Base-by-base conservation (phyloP, 441 rosid genomes). In the Francoa sonchifolia region DNA sequence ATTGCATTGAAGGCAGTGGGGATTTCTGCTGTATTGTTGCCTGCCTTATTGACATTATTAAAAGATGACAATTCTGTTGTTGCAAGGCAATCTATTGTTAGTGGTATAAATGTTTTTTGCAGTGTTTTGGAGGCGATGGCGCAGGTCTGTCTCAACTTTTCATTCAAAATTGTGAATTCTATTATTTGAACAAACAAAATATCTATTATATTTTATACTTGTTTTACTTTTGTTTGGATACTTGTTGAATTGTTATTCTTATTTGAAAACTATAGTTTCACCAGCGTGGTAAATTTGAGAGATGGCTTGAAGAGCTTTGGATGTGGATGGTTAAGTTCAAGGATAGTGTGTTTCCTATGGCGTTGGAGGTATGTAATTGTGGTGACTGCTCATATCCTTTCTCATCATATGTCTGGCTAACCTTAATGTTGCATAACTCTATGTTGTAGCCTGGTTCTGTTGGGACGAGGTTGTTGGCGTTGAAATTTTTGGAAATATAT, bases 231-330 rank as follows among this genome's bases (percentile, higher is more conserved):
- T 34, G 20, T 33, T 5, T 18, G 26, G 15, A 12, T 11, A 44
- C 5, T 21, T 21, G 13, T 48, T 31, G 10, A 19, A 20, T 15
- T 50, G 1, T 29, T 12, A 38, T 50, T 33, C 50, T 28, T 46
- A 44, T 61, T 42, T 14, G 54, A 39, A 42, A 44, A 50, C 46
- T 62, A 28, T 63, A 92, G 95, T 73, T 73, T 63, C 81, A 52
- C 39, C 77, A 50, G 59, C 65, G 35, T 40, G 79, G 89, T 50
- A 77, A 82, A 63, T 77, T 93, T 57, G 90, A 84, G 39, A 64
- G 72, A 46, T 81, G 93, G 90, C 62, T 72, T 18, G 83, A 78
- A 59, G 93, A 88, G 59, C 67, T 93, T 48, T 93, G 97, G 97
- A 47, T 65, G 41, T 82, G 87, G 87, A 74, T 82, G 81, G 63